Evolutionary conservation across 768 basidiomycete genomes (phyloP).

Genomic region (Gymnopilus dilepis): DNA sequence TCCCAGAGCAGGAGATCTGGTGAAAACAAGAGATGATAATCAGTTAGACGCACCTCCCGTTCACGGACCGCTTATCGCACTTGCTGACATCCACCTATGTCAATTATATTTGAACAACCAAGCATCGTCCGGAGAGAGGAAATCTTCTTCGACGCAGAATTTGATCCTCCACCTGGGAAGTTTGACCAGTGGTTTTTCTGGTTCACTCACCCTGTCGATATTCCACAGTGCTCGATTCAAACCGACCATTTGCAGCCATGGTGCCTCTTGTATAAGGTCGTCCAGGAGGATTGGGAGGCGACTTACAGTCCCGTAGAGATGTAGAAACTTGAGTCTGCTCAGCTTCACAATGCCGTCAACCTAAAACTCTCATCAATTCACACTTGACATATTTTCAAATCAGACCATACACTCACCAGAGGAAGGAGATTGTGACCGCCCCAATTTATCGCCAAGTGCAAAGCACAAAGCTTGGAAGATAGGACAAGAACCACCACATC

Average conservation of each 20-base stretch:
- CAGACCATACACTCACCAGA: conserved; percentile 33
- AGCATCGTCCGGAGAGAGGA: conserved; percentile 38
- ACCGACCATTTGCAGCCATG: conserved; percentile 39
- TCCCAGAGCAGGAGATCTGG: not conserved
- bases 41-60: conserved; percentile 20
- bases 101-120: conserved; percentile 47
- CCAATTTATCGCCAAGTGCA: conserved; percentile 45
- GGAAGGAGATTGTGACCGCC: conserved; percentile 29
- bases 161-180: conserved; percentile 48
- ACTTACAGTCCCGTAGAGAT: conserved; percentile 38
- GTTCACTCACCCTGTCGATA: conserved; percentile 36
- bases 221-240: conserved; percentile 45
- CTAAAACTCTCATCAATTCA: conserved; percentile 13
- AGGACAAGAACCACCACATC: conserved; percentile 30
- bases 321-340: conserved; percentile 40
- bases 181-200: conserved; percentile 33
- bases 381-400: not conserved
- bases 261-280: conserved; percentile 40
- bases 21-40: conserved; percentile 3
- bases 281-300: conserved; percentile 38
- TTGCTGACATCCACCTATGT: conserved; percentile 17
- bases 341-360: conserved; percentile 34
- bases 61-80: conserved; percentile 21
- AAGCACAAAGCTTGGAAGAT: conserved; percentile 36
- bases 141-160: conserved; percentile 44